Percentiles rank a stretch among this genome's conserved stretches.
These are phyloP conservation scores for Glutinoglossum americanum DNA, from an alignment of 495 filamentous ascomycete genomes.

Conservation along the genomic window DNA sequence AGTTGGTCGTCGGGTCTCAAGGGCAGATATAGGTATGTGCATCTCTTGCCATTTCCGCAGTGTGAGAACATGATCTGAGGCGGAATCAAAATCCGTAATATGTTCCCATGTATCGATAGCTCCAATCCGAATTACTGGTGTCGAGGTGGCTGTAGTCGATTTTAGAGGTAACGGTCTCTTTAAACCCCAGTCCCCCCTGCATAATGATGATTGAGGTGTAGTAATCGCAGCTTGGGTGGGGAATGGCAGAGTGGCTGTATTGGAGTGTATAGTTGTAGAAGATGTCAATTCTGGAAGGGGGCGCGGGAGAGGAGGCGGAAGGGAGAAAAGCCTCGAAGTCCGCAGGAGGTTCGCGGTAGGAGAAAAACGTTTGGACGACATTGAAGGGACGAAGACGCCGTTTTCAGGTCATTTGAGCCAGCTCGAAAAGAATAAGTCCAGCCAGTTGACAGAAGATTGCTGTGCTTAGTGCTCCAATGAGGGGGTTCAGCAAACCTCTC, in stretches of 20 bases:
- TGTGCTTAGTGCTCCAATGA: too few species aligned
- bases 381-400: constrained; percentile 6
- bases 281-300: constrained; percentile 16
- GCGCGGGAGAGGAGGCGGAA: constrained; percentile 32
- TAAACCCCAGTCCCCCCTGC: constrained; percentile 78
- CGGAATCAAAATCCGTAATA: constrained; percentile 74
- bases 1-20: constrained; percentile 7
- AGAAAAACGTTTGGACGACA: constrained; percentile 29
- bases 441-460: neutral
- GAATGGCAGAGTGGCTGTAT: constrained; percentile 49
- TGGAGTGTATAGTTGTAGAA: constrained; percentile 25
- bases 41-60: constrained; percentile 76
- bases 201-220: constrained; percentile 51
- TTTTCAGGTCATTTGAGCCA: neutral
- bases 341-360: constrained; percentile 43
- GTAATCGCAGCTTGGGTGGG: constrained; percentile 75
- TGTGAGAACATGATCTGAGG: constrained; percentile 61
- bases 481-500: too few species aligned
- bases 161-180: constrained; percentile 65
- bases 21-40: constrained; percentile 38
- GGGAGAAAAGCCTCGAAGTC: constrained; percentile 41
- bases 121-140: constrained; percentile 45
- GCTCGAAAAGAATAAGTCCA: neutral
- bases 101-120: constrained; percentile 75
- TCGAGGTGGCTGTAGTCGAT: constrained; percentile 46